Evolutionary conservation across 1,139 yeast species (phyloP).

Genomic region (Candida tetrigidarum): DNA sequence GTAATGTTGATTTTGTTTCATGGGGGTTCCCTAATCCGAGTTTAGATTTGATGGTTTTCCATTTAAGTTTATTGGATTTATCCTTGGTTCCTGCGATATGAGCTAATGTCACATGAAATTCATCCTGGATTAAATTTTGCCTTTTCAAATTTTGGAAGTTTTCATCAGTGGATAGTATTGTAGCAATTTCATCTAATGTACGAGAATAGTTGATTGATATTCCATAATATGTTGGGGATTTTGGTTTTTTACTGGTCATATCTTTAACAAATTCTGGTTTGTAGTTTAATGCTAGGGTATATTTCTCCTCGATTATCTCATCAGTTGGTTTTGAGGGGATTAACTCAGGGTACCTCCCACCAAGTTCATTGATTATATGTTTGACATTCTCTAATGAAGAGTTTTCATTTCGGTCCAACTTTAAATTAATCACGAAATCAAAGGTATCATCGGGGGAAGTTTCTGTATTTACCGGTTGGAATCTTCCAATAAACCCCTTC

Average conservation of each 20-base stretch:
- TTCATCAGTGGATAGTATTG: slow-evolving; percentile 17
- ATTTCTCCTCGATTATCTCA: slow-evolving; percentile 43
- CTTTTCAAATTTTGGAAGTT: slow-evolving; percentile 35
- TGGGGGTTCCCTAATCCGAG: slow-evolving; percentile 16
- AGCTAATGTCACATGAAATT: slow-evolving; percentile 79
- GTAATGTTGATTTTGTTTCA: slow-evolving; percentile 18
- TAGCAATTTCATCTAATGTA: slow-evolving; percentile 15
- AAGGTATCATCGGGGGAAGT: slow-evolving; percentile 68
- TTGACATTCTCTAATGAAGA: slow-evolving; percentile 61
- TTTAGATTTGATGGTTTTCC: slow-evolving; percentile 25
- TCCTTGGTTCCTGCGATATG: slow-evolving; percentile 46
- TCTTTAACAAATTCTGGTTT: slow-evolving; percentile 54
- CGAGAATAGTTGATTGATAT: slow-evolving; percentile 22
- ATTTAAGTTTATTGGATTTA: slow-evolving; percentile 25
- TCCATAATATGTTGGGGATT: slow-evolving; percentile 32
- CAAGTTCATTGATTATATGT: slow-evolving; percentile 42
- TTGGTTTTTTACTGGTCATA: slow-evolving; percentile 19
- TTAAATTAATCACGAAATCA: slow-evolving; percentile 64
- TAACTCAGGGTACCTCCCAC: slow-evolving; percentile 49
- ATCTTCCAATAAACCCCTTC: slow-evolving; percentile 73
- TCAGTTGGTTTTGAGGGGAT: slow-evolving; percentile 44
- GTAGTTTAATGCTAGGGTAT: slow-evolving; percentile 52
- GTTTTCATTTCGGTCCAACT: slow-evolving; percentile 34
- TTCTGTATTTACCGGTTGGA: slow-evolving; percentile 56
- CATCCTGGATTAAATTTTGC: slow-evolving; percentile 48